These are phyloP conservation scores for Tagetes erecta DNA, from an alignment of 129 eudicot species.

Conservation along the genomic window DNA sequence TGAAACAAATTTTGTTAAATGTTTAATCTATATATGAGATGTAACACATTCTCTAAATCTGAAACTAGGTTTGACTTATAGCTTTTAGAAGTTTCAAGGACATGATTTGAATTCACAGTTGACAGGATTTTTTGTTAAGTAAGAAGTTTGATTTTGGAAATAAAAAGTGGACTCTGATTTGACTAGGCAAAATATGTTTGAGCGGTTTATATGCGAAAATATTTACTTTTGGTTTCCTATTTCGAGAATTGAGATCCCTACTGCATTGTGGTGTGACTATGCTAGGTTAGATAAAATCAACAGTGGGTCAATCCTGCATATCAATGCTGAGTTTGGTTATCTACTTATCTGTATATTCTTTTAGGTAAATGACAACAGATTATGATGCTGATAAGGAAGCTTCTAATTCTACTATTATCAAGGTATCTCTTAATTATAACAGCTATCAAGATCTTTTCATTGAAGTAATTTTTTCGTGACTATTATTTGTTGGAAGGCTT, in stretches of 20 bases:
- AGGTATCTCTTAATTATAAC: slow-evolving; percentile 28
- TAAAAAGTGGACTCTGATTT: not conserved
- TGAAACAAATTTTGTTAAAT: not conserved
- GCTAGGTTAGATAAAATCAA: not conserved
- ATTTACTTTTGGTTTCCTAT: slow-evolving; percentile 7
- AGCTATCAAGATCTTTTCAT: not conserved
- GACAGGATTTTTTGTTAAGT: not conserved
- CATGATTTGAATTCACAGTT: not conserved
- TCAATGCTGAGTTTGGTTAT: slow-evolving; percentile 2
- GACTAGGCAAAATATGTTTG: not conserved
- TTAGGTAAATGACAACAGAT: slow-evolving; percentile 51
- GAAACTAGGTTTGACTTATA: slow-evolving; percentile 4
- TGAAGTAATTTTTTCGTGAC: not conserved
- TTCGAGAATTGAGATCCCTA: not conserved
- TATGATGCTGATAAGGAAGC: slow-evolving; percentile 40
- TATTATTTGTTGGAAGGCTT: not conserved
- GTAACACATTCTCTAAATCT: not conserved
- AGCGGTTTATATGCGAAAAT: slow-evolving; percentile 4
- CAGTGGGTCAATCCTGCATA: not conserved
- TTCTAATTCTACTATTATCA: slow-evolving; percentile 29
- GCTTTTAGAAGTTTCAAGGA: slow-evolving; percentile 16
- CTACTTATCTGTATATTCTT: slow-evolving; percentile 10
- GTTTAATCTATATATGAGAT: not conserved
- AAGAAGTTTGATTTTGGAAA: slow-evolving; percentile 17
- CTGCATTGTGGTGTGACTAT: not conserved